These are phyloP conservation scores for Podospora tetraspora DNA, from an alignment of 495 filamentous ascomycete genomes.

Conservation along the genomic window DNA sequence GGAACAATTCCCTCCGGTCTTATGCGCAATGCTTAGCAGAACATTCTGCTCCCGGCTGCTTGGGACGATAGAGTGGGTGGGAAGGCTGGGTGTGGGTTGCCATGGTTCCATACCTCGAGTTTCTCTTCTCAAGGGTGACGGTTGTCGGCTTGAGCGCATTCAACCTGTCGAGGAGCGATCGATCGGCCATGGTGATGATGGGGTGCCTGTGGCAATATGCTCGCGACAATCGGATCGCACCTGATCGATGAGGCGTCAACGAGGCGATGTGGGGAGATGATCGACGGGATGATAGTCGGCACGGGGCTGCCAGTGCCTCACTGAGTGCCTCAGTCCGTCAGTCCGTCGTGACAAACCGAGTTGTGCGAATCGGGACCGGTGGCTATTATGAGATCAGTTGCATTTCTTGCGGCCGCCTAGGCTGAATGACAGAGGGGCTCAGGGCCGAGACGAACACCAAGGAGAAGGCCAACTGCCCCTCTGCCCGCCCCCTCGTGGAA, in stretches of 20 bases:
- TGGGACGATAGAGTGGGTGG: not conserved
- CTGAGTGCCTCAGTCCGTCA: not conserved
- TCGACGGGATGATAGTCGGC: not conserved
- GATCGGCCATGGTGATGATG: conserved; percentile 45
- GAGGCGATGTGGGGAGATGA: not conserved
- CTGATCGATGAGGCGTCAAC: not conserved
- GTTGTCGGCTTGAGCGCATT: conserved; percentile 59
- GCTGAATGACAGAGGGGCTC: not conserved
- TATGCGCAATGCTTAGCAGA: conserved; percentile 5
- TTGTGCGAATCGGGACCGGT: not conserved
- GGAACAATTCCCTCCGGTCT: not conserved
- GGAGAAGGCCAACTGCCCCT: not conserved
- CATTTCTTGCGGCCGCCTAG: not conserved
- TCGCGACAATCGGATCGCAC: not conserved
- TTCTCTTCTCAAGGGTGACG: conserved; percentile 31
- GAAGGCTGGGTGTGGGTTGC: not conserved
- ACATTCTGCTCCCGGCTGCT: not conserved
- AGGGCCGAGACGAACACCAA: not conserved
- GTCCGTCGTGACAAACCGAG: not conserved
- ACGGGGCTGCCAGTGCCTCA: not conserved
- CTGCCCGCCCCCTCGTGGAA: not conserved
- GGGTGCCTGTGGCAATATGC: not conserved
- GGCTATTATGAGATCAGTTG: not conserved
- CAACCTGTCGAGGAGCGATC: conserved; percentile 78
- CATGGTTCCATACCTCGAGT: conserved; percentile 29